phyloP scores from a whole-genome alignment of 139 green algal species.

The Closterium sp. region DNA sequence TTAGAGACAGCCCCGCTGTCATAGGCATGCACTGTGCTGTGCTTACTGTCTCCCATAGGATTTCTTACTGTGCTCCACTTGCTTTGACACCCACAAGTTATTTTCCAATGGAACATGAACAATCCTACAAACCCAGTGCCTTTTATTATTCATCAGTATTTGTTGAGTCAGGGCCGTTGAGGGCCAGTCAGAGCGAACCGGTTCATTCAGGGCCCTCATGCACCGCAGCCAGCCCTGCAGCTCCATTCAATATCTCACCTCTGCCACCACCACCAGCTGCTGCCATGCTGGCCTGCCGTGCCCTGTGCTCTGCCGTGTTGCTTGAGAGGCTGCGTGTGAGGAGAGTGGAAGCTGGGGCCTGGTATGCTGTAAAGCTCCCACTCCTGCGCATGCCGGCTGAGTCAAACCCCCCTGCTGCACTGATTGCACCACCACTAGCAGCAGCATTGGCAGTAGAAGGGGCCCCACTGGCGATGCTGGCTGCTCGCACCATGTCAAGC shows the following conservation, averaged over 20 bases:
- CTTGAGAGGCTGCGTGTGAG: not conserved
- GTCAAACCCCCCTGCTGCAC: not conserved
- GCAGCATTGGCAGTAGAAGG: not conserved
- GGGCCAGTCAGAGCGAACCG: not conserved
- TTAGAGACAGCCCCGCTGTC: no score
- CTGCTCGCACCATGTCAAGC: not conserved
- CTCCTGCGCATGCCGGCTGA: not conserved
- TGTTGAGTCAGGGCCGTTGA: no score
- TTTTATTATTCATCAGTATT: no score
- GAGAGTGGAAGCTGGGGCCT: not conserved
- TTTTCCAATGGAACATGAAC: no score
- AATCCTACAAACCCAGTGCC: no score
- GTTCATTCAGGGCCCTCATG: not conserved
- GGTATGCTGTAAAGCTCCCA: not conserved
- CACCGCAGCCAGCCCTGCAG: not conserved
- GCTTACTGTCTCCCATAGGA: no score
- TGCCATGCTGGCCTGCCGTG: not conserved
- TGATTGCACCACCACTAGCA: not conserved
- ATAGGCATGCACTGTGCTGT: no score
- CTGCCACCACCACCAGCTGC: not conserved
- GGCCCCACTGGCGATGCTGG: not conserved
- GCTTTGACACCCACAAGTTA: no score
- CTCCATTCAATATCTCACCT: not conserved
- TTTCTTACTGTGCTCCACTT: no score
- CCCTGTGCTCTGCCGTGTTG: not conserved